These are phyloP conservation scores for Alisma plantagoaquatica DNA, from an alignment of 106 monocot species.

Conservation along the genomic window DNA sequence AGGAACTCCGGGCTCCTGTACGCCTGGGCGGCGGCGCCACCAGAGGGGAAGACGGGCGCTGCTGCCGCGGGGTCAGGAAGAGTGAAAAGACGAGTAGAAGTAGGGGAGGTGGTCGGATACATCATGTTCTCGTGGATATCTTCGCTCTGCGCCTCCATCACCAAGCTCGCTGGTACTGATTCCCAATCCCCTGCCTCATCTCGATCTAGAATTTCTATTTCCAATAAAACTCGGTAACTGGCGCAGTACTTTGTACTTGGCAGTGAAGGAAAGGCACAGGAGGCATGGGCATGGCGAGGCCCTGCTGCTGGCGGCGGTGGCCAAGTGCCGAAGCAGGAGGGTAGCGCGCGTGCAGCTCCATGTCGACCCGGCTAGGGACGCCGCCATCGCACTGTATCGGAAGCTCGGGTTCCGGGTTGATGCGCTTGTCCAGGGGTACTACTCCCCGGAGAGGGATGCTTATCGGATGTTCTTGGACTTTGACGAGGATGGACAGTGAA, in stretches of 20 bases:
- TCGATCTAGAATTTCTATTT: background rate
- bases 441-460: too few species aligned
- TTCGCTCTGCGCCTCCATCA: conserved; percentile 83
- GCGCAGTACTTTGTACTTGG: background rate
- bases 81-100: conserved; percentile 13
- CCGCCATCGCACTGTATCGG: too few species aligned
- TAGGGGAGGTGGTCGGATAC: conserved; percentile 65
- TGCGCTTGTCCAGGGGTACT: too few species aligned
- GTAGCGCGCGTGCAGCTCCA: too few species aligned
- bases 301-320: conserved; percentile 59
- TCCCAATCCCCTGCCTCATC: background rate
- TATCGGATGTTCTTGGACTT: too few species aligned
- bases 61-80: too few species aligned
- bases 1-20: conserved; percentile 61
- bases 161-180: conserved; percentile 81
- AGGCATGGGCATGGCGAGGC: conserved; percentile 59
- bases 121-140: conserved; percentile 73
- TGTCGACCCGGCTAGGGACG: too few species aligned
- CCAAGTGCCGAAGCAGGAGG: conserved; percentile 32
- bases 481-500: too few species aligned
- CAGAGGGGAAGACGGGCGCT: too few species aligned
- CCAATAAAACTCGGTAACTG: background rate
- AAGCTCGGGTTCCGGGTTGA: too few species aligned
- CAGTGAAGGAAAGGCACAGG: conserved; percentile 78
- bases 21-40: conserved; percentile 10